Percentiles rank a stretch among this genome's conserved stretches.
phyloP scores from a whole-genome alignment of 208 protist species.

The Leishmania tarentolae region DNA sequence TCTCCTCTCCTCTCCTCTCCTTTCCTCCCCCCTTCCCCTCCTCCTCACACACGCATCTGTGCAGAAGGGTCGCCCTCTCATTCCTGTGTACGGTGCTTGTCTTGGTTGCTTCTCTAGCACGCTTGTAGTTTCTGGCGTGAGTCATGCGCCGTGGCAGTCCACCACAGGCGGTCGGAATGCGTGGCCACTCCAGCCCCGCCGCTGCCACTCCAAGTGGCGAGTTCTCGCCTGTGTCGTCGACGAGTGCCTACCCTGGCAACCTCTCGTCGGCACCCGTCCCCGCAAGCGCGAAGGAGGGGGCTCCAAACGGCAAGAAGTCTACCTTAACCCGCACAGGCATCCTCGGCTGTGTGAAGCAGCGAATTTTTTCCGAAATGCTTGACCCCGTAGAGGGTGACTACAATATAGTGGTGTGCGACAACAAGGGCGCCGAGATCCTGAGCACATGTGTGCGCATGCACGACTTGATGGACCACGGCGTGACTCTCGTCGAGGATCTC shows the following conservation, averaged over 20 bases:
- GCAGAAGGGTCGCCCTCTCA: not conserved
- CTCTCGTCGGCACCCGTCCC: not conserved
- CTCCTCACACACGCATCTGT: too few relatives aligned
- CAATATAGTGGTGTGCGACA: constrained; percentile 80
- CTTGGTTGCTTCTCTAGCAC: not conserved
- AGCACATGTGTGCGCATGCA: constrained; percentile 71
- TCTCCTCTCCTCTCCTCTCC: too few relatives aligned
- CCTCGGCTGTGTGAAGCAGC: constrained; percentile 53
- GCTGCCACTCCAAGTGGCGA: not conserved
- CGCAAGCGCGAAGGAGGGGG: not conserved
- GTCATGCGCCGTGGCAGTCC: not conserved
- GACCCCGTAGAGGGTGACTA: constrained; percentile 51
- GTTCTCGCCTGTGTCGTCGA: not conserved
- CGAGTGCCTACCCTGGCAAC: not conserved
- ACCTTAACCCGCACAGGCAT: constrained; percentile 41
- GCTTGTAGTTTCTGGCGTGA: not conserved
- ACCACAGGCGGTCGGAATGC: not conserved
- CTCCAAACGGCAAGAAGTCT: constrained; percentile 12
- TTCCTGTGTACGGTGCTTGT: not conserved
- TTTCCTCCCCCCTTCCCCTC: too few relatives aligned
- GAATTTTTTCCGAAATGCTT: constrained; percentile 65
- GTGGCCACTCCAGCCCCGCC: not conserved
- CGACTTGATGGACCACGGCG: constrained; percentile 78
- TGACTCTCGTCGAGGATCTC: constrained; percentile 81
- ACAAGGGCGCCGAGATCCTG: constrained; percentile 51